Base-by-base conservation (phyloP, 192 early-diverging fungal species). In the Coemansia sp. region DNA sequence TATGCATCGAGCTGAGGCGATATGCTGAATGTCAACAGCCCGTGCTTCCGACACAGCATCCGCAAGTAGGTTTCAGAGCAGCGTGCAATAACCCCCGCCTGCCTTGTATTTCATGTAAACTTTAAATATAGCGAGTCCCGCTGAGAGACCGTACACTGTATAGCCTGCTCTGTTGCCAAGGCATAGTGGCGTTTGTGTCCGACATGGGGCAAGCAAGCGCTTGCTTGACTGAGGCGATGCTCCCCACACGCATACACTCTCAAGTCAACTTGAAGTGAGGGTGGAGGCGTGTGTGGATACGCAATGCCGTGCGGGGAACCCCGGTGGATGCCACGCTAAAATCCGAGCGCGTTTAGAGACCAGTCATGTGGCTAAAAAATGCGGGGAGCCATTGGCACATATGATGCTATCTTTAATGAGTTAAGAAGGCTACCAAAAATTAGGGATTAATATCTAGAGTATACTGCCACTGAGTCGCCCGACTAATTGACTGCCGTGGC, bases 41-140 rank as follows among this genome's bases (percentile, higher is more conserved):
- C 2, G 36, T 41, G 12, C 22, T 20, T 22, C 38, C 24, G 61
- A 63, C 38, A 41, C 61, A 42, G 5, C 10, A 10, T 11, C 61
- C 61, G 20, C 61, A 36, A 42, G n/a, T 63, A 63, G 36, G 61
- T 63, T 63, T 63, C 61, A 63, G 61, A 63, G 61, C 61, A 63
- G 40, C 61, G 20, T 63, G 61, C 61, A 5, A 63, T 24, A 6
- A 38, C 38, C 61, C 60, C 36, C 61, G 8, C 34, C 13, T 22
- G 20, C 61, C 40, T 61, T 61, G 40, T 16, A 7, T 15, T 42
- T 63, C 34, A 24, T 42, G n/a, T 38, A 8, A 20, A 24, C 38
- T 63, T 11, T 51, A 20, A 20, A 11, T 51, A 22, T 10, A 20
- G 20, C 49, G 20, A 51, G 49, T 51, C 20, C 49, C 49, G 20